Percentiles rank a stretch among this genome's conserved stretches.
Evolutionary conservation across 1,139 yeast species (phyloP).

Genomic region (Hemisphaericaspora subhashii): DNA sequence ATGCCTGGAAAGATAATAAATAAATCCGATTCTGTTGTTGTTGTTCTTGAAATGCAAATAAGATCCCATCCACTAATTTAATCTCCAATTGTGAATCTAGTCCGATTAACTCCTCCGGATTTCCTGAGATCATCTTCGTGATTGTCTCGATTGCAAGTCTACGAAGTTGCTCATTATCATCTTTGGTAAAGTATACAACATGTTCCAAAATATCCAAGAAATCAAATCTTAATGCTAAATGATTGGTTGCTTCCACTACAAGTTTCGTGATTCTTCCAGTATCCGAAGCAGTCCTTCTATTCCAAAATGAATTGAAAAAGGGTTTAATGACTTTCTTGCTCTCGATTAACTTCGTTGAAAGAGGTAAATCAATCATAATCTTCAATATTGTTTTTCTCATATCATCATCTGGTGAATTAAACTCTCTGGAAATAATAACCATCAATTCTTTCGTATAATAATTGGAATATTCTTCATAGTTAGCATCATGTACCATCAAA

Average conservation of each 20-base stretch:
- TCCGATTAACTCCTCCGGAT: conserved; percentile 37
- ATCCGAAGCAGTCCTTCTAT: conserved; percentile 62
- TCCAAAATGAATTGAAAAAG: conserved; percentile 79
- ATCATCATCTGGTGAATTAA: conserved; percentile 83
- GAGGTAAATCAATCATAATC: conserved; percentile 33
- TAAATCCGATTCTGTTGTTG: conserved; percentile 52
- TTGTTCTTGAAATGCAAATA: conserved; percentile 87
- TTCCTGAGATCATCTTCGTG: conserved; percentile 27
- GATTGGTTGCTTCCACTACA: conserved; percentile 74
- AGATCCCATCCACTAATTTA: conserved; percentile 73
- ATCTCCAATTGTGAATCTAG: conserved; percentile 51
- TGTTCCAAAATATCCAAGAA: conserved; percentile 58
- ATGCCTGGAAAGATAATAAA: conserved; percentile 64
- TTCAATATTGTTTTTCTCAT: conserved; percentile 73
- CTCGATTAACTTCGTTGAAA: conserved; percentile 28
- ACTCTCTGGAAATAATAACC: conserved; percentile 67
- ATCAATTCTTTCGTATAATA: conserved; percentile 78
- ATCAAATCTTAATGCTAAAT: conserved; percentile 69
- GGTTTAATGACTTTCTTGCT: conserved; percentile 55
- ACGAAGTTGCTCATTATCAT: conserved; percentile 79
- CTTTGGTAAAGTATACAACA: conserved; percentile 63
- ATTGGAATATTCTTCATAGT: conserved; percentile 68
- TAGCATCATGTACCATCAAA: conserved; percentile 61
- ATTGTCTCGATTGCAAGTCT: conserved; percentile 77
- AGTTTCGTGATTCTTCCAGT: conserved; percentile 48